These are phyloP conservation scores for Smittium mucronatum DNA, from an alignment of 371 early-diverging fungal genomes.

Conservation along the genomic window DNA sequence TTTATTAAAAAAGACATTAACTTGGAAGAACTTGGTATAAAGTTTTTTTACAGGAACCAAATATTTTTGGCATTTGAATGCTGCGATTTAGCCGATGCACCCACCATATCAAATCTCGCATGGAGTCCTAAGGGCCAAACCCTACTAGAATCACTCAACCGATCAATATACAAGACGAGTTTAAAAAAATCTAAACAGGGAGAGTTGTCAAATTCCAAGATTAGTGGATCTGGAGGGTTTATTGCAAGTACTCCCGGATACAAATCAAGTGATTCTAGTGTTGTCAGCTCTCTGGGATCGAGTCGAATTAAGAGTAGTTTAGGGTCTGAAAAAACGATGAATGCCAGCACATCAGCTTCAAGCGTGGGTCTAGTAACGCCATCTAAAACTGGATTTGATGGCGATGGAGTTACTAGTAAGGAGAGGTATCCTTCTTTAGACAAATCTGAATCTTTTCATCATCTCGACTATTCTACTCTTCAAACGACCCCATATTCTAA, in stretches of 20 bases:
- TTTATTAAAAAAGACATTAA: neutral
- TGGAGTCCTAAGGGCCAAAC: slow-evolving; percentile 31
- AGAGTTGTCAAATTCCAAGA: neutral
- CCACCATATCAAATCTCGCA: slow-evolving; percentile 29
- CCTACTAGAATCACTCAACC: slow-evolving; percentile 23
- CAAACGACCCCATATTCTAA: neutral
- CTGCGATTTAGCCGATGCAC: slow-evolving; percentile 25
- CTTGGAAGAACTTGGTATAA: slow-evolving; percentile 22
- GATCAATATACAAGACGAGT: slow-evolving; percentile 16
- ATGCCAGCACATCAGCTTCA: neutral
- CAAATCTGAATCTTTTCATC: neutral
- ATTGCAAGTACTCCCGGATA: neutral
- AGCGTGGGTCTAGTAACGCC: neutral
- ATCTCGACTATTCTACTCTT: neutral
- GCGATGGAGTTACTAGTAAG: neutral
- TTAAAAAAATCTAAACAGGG: neutral
- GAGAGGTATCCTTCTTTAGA: neutral
- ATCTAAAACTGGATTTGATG: too few species aligned
- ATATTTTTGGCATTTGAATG: slow-evolving; percentile 30
- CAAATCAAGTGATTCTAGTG: neutral
- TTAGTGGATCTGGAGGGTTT: neutral
- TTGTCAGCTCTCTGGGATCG: neutral
- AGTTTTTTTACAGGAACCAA: slow-evolving; percentile 25
- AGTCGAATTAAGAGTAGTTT: neutral
- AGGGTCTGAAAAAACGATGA: neutral